Percentiles rank a stretch among this genome's conserved stretches.
These are phyloP conservation scores for Gastrolobium villosum DNA, from an alignment of 306 rosid genomes.

Conservation along the genomic window DNA sequence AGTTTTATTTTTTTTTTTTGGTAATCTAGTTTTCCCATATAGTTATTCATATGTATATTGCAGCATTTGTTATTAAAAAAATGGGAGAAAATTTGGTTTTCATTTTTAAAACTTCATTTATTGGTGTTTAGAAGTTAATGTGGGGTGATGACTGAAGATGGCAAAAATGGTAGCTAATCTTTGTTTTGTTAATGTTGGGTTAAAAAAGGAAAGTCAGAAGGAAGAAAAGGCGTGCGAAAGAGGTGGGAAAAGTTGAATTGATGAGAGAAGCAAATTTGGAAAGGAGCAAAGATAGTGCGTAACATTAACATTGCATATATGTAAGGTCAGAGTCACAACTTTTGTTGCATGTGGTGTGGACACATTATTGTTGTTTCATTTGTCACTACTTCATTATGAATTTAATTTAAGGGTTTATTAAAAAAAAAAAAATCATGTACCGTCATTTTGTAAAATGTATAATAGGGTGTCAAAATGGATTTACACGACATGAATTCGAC, in stretches of 20 bases:
- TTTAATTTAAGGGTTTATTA: no score
- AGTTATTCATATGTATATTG: no score
- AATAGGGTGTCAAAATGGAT: no score
- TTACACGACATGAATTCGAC: no score
- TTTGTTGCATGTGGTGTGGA: conserved; percentile 27
- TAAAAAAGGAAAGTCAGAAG: background rate
- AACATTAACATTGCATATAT: conserved; percentile 52
- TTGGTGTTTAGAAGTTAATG: conserved; percentile 4
- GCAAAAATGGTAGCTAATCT: background rate
- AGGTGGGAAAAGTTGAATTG: background rate
- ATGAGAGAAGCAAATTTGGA: conserved; percentile 7
- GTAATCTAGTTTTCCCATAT: no score
- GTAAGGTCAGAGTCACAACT: conserved; percentile 52
- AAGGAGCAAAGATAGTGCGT: background rate
- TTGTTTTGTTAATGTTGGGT: background rate
- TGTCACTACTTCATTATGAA: no score
- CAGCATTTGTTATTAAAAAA: no score
- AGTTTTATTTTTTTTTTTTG: no score
- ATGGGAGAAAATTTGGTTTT: background rate
- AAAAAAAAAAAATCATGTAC: no score
- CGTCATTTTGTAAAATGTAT: no score
- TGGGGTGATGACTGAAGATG: background rate
- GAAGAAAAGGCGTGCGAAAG: no score
- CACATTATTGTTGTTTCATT: background rate
- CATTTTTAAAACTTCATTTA: background rate